phyloP scores from a whole-genome alignment of 257 asterid species.

The Primulina tabacum region DNA sequence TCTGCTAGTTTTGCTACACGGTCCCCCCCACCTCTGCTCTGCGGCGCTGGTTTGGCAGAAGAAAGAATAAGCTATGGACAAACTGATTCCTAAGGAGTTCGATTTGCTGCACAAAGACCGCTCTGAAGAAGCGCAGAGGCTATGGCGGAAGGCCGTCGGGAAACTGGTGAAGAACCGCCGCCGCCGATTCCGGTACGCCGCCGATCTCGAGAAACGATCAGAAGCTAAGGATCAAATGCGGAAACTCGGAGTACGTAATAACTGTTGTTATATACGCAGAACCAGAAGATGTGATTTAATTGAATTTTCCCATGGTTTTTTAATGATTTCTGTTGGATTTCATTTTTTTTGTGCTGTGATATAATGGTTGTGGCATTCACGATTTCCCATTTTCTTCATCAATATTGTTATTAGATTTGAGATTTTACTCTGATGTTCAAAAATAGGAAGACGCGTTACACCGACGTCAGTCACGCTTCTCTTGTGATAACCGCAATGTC shows the following conservation, averaged over 20 bases:
- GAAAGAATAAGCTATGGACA: constrained; percentile 29
- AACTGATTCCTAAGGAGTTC: constrained; percentile 50
- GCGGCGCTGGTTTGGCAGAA: too few species aligned
- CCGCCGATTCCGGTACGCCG: constrained; percentile 72
- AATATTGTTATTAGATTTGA: not conserved
- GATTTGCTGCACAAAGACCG: constrained; percentile 54
- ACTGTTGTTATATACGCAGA: not conserved
- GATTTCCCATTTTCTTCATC: too few species aligned
- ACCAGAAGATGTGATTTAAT: too few species aligned
- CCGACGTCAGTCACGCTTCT: too few species aligned
- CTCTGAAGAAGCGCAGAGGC: constrained; percentile 54
- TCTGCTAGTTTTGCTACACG: too few species aligned
- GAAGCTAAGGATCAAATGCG: constrained; percentile 60
- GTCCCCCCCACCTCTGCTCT: too few species aligned
- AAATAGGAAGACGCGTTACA: not conserved
- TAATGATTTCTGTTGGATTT: too few species aligned
- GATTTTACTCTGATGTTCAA: not conserved
- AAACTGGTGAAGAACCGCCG: constrained; percentile 61
- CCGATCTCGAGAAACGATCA: constrained; percentile 65
- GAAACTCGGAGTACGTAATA: constrained; percentile 55
- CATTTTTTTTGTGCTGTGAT: too few species aligned
- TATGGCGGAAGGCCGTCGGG: constrained; percentile 76
- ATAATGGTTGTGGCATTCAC: too few species aligned
- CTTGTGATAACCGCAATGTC: too few species aligned
- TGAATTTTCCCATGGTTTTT: constrained; percentile 15